Evolutionary conservation across 306 rosid species (phyloP).

Genomic region (Rubus parviflorus): DNA sequence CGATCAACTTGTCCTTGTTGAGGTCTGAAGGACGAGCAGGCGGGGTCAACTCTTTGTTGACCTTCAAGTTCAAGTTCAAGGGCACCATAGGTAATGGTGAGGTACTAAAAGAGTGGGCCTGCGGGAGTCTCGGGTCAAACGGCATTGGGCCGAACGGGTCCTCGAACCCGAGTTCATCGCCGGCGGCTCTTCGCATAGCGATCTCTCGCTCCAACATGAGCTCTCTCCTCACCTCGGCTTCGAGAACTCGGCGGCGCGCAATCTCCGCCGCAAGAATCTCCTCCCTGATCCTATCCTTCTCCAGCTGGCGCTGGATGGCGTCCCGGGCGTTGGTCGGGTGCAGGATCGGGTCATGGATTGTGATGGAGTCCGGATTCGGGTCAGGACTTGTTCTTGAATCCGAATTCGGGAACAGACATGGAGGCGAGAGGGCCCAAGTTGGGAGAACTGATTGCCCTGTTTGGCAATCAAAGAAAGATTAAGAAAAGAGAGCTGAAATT

Average conservation of each 20-base stretch:
- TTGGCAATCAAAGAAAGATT: not conserved
- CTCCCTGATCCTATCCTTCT: conserved; percentile 46
- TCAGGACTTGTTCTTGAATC: not conserved
- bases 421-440: not conserved
- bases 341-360: conserved; percentile 3
- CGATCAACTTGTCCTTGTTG: conserved; percentile 36
- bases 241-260: conserved; percentile 40
- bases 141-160: conserved; percentile 9
- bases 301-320: conserved; percentile 34
- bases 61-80: not conserved
- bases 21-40: not conserved
- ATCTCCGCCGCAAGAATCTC: conserved; percentile 41
- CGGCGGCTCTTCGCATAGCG: conserved; percentile 21
- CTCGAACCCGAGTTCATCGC: not conserved
- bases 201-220: conserved; percentile 40
- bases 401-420: not conserved
- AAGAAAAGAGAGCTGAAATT: not conserved
- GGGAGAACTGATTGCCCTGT: conserved; percentile 6
- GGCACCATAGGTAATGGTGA: not conserved
- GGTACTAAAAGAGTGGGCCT: not conserved
- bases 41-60: not conserved
- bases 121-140: too few species aligned
- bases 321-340: conserved; percentile 14
- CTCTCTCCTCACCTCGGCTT: conserved; percentile 57
- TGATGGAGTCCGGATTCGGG: not conserved